A percentile compares a stretch with the other conserved stretches of the same genome.
These are phyloP conservation scores for Sechiopsis laciniata DNA, from an alignment of 306 rosid genomes.

Conservation along the genomic window DNA sequence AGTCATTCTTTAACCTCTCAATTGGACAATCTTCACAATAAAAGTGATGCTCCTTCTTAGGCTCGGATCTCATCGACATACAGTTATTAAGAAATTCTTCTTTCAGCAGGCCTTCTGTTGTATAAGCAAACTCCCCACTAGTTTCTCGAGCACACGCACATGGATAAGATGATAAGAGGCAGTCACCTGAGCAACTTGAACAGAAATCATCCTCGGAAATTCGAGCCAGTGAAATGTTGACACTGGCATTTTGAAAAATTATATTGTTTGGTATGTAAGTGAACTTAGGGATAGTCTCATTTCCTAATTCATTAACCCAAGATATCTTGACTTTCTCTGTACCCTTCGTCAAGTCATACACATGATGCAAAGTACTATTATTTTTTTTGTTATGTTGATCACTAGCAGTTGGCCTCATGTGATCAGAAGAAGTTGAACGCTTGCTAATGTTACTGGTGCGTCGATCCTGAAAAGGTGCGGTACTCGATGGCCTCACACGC, in stretches of 20 bases:
- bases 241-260: slow-evolving; percentile 61
- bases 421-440: slow-evolving; percentile 24
- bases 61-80: slow-evolving; percentile 41
- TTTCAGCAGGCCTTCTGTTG: slow-evolving; percentile 52
- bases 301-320: slow-evolving; percentile 47
- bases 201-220: slow-evolving; percentile 82
- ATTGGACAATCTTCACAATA: slow-evolving; percentile 70
- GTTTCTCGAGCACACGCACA: slow-evolving; percentile 94
- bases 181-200: slow-evolving; percentile 55
- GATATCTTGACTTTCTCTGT: slow-evolving; percentile 61
- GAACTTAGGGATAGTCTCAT: slow-evolving; percentile 56
- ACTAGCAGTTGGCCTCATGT: slow-evolving; percentile 13
- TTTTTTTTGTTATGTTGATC: slow-evolving; percentile 26
- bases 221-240: slow-evolving; percentile 75
- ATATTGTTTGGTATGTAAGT: slow-evolving; percentile 62
- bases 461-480: slow-evolving; percentile 19
- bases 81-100: slow-evolving; percentile 54
- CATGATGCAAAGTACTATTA: slow-evolving; percentile 21
- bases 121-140: slow-evolving; percentile 91
- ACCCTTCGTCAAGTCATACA: slow-evolving; percentile 65
- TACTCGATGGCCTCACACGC: neutral
- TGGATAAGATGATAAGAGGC: slow-evolving; percentile 57
- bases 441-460: slow-evolving; percentile 7
- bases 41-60: slow-evolving; percentile 39
- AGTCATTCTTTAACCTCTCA: slow-evolving; percentile 52